These are phyloP conservation scores for Parathielavia hyrcaniae DNA, from an alignment of 495 filamentous ascomycete genomes.

Conservation along the genomic window DNA sequence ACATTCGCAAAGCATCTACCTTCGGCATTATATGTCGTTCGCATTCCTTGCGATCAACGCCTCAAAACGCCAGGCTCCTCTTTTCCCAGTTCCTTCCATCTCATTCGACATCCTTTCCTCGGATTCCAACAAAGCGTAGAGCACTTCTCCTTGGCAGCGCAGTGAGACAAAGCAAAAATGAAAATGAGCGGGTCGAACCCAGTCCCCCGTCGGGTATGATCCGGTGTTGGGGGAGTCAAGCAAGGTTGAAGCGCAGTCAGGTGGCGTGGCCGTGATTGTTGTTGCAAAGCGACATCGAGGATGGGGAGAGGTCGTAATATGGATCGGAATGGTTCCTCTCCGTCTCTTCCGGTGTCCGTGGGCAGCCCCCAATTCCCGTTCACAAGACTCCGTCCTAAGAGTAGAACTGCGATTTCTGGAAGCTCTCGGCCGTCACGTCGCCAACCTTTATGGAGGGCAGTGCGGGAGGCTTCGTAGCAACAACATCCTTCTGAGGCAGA, in stretches of 20 bases:
- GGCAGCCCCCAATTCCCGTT: not conserved
- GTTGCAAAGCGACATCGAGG: not conserved
- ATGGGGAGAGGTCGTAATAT: not conserved
- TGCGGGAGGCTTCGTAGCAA: constrained; percentile 37
- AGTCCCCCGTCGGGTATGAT: not conserved
- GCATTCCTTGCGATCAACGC: constrained; percentile 1
- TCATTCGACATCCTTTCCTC: not conserved
- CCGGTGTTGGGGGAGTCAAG: not conserved
- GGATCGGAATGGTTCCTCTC: not conserved
- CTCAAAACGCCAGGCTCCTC: constrained; percentile 8
- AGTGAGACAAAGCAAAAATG: constrained; percentile 2
- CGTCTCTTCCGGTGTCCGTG: not conserved
- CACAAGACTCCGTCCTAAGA: constrained; percentile 38
- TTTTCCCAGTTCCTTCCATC: not conserved
- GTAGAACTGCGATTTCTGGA: constrained; percentile 86
- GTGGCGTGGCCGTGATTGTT: not conserved
- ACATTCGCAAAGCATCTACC: not conserved
- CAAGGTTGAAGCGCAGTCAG: not conserved
- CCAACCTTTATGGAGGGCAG: constrained; percentile 54
- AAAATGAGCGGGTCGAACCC: not conserved
- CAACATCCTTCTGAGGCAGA: constrained; percentile 33
- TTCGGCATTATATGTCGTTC: not conserved
- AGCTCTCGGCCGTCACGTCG: constrained; percentile 74
- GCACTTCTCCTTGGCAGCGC: not conserved
- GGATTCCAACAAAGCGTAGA: not conserved